Conservation (phyloP, 176 grass and related monocot genomes). For the Musa acuminata region DNA sequence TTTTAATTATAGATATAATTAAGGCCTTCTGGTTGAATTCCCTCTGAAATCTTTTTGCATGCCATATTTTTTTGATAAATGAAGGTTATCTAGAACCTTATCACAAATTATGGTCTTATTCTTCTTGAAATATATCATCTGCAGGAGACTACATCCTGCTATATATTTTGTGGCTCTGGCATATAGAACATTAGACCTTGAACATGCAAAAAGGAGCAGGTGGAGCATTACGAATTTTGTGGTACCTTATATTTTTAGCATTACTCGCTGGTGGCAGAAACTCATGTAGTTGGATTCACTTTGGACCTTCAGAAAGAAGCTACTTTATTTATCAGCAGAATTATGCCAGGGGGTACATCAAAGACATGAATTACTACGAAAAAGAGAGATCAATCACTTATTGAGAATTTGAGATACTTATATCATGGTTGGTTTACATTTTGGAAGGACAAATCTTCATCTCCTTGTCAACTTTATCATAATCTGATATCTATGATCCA, state of each 20-base stretch:
- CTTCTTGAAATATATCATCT: constrained; percentile 7
- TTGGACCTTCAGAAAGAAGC: not conserved
- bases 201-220: constrained; percentile 57
- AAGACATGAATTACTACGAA: too few species aligned
- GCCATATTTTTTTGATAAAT: not conserved
- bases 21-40: too few species aligned
- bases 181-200: constrained; percentile 89
- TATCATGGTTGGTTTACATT: not conserved
- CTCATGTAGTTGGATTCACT: not conserved
- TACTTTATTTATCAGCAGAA: not conserved
- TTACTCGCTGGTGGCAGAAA: constrained; percentile 37
- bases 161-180: constrained; percentile 77
- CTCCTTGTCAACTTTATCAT: not conserved
- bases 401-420: not conserved
- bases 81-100: not conserved
- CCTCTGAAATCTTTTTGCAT: too few species aligned
- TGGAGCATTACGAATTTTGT: constrained; percentile 38
- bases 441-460: not conserved
- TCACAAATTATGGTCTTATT: not conserved
- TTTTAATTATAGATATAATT: too few species aligned
- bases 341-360: not conserved
- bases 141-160: constrained; percentile 93
- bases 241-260: constrained; percentile 37
- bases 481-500: not conserved
- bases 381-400: not conserved